Evolutionary conservation across 192 early-diverging fungal species (phyloP).

Genomic region (Umbelopsis sp.): DNA sequence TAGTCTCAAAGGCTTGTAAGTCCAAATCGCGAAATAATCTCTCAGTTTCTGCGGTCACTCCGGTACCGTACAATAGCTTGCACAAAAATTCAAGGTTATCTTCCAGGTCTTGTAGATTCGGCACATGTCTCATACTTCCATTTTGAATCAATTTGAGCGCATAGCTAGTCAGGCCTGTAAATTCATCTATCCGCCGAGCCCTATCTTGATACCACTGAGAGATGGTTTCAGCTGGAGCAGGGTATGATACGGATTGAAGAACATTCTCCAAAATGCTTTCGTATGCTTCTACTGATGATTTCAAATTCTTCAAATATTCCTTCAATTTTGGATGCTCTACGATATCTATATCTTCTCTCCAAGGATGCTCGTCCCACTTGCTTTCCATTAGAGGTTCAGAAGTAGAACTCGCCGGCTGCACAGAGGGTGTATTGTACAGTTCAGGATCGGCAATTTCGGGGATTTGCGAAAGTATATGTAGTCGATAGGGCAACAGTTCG

Average conservation of each 20-base stretch:
- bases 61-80: conserved; percentile 56
- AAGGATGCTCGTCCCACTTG: conserved; percentile 50
- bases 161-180: conserved; percentile 53
- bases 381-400: conserved; percentile 34
- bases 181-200: conserved; percentile 54
- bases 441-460: conserved; percentile 60
- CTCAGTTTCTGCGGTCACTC: neutral
- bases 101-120: conserved; percentile 51
- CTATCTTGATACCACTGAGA: conserved; percentile 65
- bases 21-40: conserved; percentile 9
- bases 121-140: conserved; percentile 52
- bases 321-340: conserved; percentile 52
- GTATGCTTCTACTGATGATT: conserved; percentile 38
- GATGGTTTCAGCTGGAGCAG: conserved; percentile 45
- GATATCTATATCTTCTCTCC: conserved; percentile 62
- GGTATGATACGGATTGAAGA: conserved; percentile 48
- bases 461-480: conserved; percentile 59
- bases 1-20: conserved; percentile 23
- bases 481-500: conserved; percentile 61
- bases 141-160: conserved; percentile 57
- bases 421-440: conserved; percentile 40
- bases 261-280: conserved; percentile 37
- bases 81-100: conserved; percentile 62
- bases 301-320: conserved; percentile 42
- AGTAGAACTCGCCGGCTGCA: conserved; percentile 19